phyloP scores from a whole-genome alignment of 179 eudicot genomes.

The Silene noctiflora region DNA sequence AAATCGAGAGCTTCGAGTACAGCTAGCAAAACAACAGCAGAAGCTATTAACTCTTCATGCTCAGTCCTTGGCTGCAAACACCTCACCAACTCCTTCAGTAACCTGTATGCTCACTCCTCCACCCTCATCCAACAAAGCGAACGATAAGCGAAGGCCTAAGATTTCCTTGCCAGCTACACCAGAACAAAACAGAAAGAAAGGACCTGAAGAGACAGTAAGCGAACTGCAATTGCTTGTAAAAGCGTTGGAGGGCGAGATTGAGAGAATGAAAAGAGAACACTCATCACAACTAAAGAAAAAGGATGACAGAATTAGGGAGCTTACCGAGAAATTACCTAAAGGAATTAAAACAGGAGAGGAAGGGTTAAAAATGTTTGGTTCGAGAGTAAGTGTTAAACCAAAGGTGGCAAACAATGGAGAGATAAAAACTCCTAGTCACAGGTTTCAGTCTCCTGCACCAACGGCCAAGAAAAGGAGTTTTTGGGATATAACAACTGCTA shows the following conservation, averaged over 20 bases:
- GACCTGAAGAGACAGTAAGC: conserved; percentile 42
- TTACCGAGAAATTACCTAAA: conserved; percentile 37
- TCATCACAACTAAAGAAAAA: conserved; percentile 56
- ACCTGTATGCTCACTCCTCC: conserved; percentile 39
- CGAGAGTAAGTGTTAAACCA: conserved; percentile 55
- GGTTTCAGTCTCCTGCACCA: conserved; percentile 68
- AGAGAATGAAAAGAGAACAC: conserved; percentile 67
- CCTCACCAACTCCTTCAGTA: conserved; percentile 52
- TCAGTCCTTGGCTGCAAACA: conserved; percentile 55
- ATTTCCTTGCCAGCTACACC: conserved; percentile 46
- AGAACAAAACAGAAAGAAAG: conserved; percentile 50
- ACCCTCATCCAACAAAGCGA: conserved; percentile 39
- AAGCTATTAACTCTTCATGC: conserved; percentile 60
- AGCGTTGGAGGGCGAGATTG: conserved; percentile 54
- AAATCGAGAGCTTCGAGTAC: conserved; percentile 64
- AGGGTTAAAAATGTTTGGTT: conserved; percentile 43
- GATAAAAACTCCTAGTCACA: conserved; percentile 52
- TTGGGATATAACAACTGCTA: conserved; percentile 91
- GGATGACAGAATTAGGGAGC: conserved; percentile 54
- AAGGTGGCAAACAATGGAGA: conserved; percentile 46
- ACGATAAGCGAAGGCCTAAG: conserved; percentile 42
- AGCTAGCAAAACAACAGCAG: conserved; percentile 68
- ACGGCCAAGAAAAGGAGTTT: conserved; percentile 69
- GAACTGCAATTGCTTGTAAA: conserved; percentile 55
- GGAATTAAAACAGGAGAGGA: conserved; percentile 29